Base-by-base conservation (phyloP, 2,329 filamentous ascomycete species). In the Aureobasidium leucospermi region DNA sequence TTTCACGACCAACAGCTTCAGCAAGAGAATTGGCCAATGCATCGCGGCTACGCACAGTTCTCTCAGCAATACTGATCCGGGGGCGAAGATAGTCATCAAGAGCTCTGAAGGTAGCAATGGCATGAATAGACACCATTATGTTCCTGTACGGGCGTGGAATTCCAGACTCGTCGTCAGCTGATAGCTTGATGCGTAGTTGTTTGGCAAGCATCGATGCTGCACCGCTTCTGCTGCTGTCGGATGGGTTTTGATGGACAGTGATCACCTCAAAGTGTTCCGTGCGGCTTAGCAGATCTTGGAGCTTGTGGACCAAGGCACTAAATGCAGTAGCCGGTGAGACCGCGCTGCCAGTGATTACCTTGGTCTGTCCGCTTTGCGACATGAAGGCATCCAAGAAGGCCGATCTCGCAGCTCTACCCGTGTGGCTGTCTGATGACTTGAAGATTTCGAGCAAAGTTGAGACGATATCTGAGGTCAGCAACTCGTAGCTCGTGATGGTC, bases 211-310 rank as follows among this genome's bases (percentile, higher is more conserved):
- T 96, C 0, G 93, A 95, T 0, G 93, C 87, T 23, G 93, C 90
- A 69, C 90, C 96, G 73, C 87, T 95, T 61, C 92, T 85, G 65
- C 90, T 95, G 58, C 88, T 90, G 70, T 96, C 93, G 66, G 93
- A 89, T 5, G 89, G 87, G 67, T 95, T 96, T 63, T 96, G 89
- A 71, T 96, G 90, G 59, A 97, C 92, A 7, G 94, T 99, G 63
- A 96, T 84, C 46, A 99, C 93, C 70, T 99, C 94, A 67, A 97
- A 99, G 77, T 97, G 92, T 77, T 99, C 94, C 36, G 93, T 95
- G 66, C 94, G 86, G 78, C 94, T 99, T 60, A 99, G 82, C 60
- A 99, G 78, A 75, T 99, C 94, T 74, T 99, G 94, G 34, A 99
- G 79, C 73, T 99, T 99, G 71, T 92, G 88, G 42, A 96, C 86